A percentile compares a stretch with the other conserved stretches of the same genome.
Evolutionary conservation across 441 rosid genomes (phyloP).

Genomic region (Pelargonium australe): DNA sequence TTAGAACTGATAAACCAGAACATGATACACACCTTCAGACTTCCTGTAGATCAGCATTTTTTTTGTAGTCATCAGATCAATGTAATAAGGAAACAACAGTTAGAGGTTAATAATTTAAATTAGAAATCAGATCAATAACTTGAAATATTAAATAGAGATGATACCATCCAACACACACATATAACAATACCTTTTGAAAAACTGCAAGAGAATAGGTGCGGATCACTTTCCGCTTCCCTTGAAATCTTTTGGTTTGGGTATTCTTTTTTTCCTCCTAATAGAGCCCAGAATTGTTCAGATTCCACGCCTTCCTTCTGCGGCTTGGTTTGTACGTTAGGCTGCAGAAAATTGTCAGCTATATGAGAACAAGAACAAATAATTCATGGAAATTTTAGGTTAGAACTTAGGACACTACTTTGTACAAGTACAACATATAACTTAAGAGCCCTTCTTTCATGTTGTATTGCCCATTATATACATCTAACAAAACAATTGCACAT

Average conservation of each 20-base stretch:
- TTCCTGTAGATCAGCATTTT: constrained; percentile 44
- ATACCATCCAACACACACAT: constrained; percentile 3
- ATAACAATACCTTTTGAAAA: constrained; percentile 50
- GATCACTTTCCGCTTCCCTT: constrained; percentile 72
- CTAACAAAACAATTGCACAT: constrained; percentile 7
- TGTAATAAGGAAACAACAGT: constrained; percentile 18
- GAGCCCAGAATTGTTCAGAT: constrained; percentile 85
- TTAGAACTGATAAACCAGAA: constrained; percentile 10
- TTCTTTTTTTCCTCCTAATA: constrained; percentile 83
- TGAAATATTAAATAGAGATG: constrained; percentile 15
- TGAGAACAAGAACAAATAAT: constrained; percentile 3
- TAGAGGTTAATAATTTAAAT: constrained; percentile 10
- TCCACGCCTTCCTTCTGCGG: constrained; percentile 94
- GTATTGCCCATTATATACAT: not conserved
- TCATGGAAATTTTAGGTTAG: not conserved
- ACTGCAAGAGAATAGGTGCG: constrained; percentile 85
- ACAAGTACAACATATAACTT: not conserved
- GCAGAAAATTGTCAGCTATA: constrained; percentile 24
- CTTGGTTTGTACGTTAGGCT: constrained; percentile 79
- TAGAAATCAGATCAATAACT: constrained; percentile 1
- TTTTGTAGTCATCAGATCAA: constrained; percentile 25
- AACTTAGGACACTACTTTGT: constrained; percentile 6
- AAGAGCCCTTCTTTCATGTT: constrained; percentile 8
- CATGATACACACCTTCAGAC: constrained; percentile 53
- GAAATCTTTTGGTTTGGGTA: constrained; percentile 66